Percentiles rank a stretch among this genome's conserved stretches.
These are phyloP conservation scores for Coccomyxa subellipsoidea DNA, from an alignment of 163 green algal genomes.

Conservation along the genomic window DNA sequence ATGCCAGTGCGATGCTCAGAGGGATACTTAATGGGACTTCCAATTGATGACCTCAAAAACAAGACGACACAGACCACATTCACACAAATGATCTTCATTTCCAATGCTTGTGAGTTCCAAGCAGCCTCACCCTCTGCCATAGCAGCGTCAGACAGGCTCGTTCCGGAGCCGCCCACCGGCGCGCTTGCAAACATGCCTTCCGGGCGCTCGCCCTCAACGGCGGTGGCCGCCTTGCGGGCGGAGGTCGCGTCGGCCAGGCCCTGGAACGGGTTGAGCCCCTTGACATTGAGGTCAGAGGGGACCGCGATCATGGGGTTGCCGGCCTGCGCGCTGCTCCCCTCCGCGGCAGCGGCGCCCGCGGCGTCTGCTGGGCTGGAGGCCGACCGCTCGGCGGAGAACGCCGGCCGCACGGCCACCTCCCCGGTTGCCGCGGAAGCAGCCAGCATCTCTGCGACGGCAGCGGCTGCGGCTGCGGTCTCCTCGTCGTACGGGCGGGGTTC, in stretches of 20 bases:
- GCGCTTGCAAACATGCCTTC: background rate
- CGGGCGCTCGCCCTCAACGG: background rate
- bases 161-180: no score
- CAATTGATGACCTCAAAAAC: no score
- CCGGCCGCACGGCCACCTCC: background rate
- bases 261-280: background rate
- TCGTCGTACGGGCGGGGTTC: background rate
- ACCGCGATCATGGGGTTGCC: background rate
- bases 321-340: background rate
- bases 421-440: background rate
- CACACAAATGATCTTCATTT: no score
- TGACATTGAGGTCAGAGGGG: background rate
- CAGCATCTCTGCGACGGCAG: background rate
- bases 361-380: background rate
- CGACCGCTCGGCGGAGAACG: background rate
- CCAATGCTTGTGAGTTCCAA: no score
- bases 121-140: no score
- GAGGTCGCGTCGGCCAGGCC: background rate
- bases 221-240: background rate
- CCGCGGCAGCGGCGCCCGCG: no score
- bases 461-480: background rate
- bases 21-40: no score
- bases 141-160: no score
- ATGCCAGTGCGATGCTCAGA: no score
- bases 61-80: no score